Base-by-base conservation (phyloP, 768 basidiomycete genomes). In the Mrakia blollopis region DNA sequence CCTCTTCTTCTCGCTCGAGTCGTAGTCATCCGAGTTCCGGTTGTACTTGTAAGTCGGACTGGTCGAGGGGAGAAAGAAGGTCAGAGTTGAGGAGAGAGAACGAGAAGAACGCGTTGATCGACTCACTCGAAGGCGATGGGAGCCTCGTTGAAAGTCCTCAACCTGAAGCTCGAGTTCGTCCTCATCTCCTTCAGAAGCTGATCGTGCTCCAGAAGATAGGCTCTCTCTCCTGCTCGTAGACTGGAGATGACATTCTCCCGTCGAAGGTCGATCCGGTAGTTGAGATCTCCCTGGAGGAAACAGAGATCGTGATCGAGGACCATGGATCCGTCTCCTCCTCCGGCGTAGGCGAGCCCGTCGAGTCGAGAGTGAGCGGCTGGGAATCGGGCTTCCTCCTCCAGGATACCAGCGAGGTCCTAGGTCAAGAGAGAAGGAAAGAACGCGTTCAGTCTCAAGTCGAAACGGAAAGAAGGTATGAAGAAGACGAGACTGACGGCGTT, bases 211-310 rank as follows among this genome's bases (percentile, higher is more conserved):
- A 90, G 83, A 11, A 99, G 88, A 47, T 84, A 85, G 3, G 87
- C 84, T 28, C 89, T 84, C 68, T 96, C 91, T 47, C 88, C 88
- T 0, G 89, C 85, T n/a, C 89, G 86, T 72, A 95, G 86, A 41
- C 89, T 88, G 0, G 89, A 85, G 67, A 93, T 84, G 80, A 95
- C 92, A 47, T 88, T 86, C 32, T 98, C 95, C 35, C 96, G 88
- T 1, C 94, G 89, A 80, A 92, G 90, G 83, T 98, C 95, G 80
- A 98, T 95, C 62, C 96, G 93, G 82, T 98, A 99, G 84, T 99
- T 99, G 85, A 99, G 87, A 83, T 98, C 96, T 0, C 96, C 96
- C 78, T 91, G 93, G 68, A 95, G 91, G 73, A 98, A 89, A 75
- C 94, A 92, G 69, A 96, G 88, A 81, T 99, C 96, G 83, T 99